Conservation (phyloP, 495 filamentous ascomycete species). For the Pyronema domesticum region DNA sequence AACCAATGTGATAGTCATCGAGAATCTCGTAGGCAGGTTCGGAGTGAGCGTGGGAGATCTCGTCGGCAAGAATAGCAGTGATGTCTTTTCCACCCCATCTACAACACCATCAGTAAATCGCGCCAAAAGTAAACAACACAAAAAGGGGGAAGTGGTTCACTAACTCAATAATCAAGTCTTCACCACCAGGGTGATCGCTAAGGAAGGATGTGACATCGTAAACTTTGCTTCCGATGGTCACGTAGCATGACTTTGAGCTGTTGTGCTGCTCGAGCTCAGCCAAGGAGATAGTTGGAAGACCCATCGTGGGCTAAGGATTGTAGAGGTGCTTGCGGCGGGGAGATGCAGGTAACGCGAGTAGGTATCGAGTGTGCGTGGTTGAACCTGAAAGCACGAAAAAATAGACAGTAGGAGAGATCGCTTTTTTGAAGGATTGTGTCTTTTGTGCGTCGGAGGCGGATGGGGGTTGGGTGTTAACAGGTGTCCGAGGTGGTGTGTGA, state of each 20-base stretch:
- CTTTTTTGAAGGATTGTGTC: not conserved
- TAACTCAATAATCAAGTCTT: slow-evolving; percentile 66
- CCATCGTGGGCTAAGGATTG: not conserved
- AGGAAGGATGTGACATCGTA: slow-evolving; percentile 90
- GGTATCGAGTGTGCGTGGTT: not conserved
- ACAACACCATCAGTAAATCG: not conserved
- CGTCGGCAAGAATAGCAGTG: slow-evolving; percentile 63
- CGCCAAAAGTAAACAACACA: not conserved
- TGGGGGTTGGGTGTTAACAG: not conserved
- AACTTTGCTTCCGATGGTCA: slow-evolving; percentile 73
- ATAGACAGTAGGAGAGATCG: not conserved
- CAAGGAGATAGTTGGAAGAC: slow-evolving; percentile 56
- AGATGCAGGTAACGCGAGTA: not conserved
- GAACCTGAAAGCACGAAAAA: not conserved
- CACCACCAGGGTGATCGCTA: slow-evolving; percentile 75
- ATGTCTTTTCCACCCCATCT: slow-evolving; percentile 70
- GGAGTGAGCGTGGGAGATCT: slow-evolving; percentile 63
- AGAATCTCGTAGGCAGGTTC: slow-evolving; percentile 89
- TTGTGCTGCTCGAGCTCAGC: slow-evolving; percentile 70
- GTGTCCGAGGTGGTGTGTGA: not conserved
- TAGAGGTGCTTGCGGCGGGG: not conserved
- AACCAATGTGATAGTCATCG: slow-evolving; percentile 66
- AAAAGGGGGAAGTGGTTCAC: not conserved
- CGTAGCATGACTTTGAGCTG: slow-evolving; percentile 71
- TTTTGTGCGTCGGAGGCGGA: no score